Evolutionary conservation across 805 yeast genomes (phyloP).

Genomic region (Wickerhamomyces pijperi): DNA sequence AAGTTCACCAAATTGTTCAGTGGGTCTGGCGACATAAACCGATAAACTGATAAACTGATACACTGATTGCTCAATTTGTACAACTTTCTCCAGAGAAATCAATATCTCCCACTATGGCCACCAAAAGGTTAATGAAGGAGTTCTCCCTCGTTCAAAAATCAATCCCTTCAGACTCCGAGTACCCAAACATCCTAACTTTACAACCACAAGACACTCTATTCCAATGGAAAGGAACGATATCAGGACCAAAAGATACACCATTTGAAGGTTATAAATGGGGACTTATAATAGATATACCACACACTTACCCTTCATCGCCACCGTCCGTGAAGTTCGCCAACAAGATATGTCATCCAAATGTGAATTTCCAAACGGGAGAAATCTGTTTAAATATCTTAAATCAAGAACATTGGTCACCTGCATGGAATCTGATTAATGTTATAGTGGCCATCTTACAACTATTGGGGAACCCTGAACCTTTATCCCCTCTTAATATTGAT

Average conservation of each 20-base stretch:
- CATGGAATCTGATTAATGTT: conserved; percentile 50
- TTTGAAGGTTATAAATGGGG: conserved; percentile 44
- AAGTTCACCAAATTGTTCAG: not conserved
- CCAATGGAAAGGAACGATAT: conserved; percentile 39
- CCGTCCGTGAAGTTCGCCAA: conserved; percentile 39
- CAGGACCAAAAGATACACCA: conserved; percentile 42
- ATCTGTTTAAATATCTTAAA: conserved; percentile 55
- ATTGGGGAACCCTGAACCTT: conserved; percentile 56
- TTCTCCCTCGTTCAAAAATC: conserved; percentile 21
- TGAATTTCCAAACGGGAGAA: conserved; percentile 45
- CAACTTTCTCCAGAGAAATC: too few relatives aligned
- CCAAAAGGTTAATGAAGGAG: conserved; percentile 28
- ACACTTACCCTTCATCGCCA: conserved; percentile 46
- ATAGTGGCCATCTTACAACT: conserved; percentile 48
- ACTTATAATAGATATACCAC: conserved; percentile 32
- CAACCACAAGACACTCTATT: conserved; percentile 38
- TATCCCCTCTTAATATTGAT: conserved; percentile 62
- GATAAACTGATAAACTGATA: too few relatives aligned
- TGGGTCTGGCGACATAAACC: too few relatives aligned
- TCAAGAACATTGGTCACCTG: conserved; percentile 58
- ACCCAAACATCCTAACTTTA: conserved; percentile 26
- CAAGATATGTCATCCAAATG: conserved; percentile 37
- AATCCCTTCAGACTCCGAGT: conserved; percentile 8
- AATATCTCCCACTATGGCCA: conserved; percentile 17
- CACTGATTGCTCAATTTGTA: too few relatives aligned